phyloP scores from a whole-genome alignment of 306 rosid species.

The Dryas octopetala region DNA sequence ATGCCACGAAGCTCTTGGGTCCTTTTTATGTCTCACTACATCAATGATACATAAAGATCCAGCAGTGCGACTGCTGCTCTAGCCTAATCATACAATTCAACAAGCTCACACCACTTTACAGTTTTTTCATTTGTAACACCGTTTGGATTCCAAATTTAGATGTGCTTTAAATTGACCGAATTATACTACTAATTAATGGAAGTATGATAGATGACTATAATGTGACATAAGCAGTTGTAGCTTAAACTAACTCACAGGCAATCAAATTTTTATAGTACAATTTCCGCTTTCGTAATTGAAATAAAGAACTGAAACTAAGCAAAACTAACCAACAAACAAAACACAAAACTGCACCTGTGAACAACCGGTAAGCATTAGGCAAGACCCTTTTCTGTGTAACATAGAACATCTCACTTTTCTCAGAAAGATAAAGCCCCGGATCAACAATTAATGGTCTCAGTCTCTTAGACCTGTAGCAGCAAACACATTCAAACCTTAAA shows the following conservation, averaged over 20 bases:
- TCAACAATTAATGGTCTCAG: constrained; percentile 84
- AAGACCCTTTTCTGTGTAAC: constrained; percentile 87
- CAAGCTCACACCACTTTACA: not conserved
- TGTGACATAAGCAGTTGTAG: not conserved
- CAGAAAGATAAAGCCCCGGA: constrained; percentile 91
- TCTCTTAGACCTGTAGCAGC: constrained; percentile 56
- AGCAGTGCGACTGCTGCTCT: not conserved
- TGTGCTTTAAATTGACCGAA: not conserved
- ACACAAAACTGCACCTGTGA: constrained; percentile 56
- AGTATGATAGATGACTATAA: not conserved
- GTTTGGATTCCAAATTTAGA: not conserved
- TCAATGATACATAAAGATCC: not conserved
- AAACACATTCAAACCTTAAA: constrained; percentile 6
- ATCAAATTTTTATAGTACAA: not conserved
- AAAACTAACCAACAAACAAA: not conserved
- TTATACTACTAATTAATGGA: not conserved
- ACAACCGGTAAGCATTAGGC: constrained; percentile 77
- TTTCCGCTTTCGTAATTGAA: constrained; percentile 6
- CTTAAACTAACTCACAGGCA: constrained; percentile 6
- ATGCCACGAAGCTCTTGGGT: not conserved
- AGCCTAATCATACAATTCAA: not conserved
- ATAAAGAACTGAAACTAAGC: constrained; percentile 4
- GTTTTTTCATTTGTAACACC: not conserved
- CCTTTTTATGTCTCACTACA: not conserved
- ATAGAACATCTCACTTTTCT: constrained; percentile 80